Evolutionary conservation across 1,284 basidiomycete genomes (phyloP).

Genomic region (Anthracocystis walkeri): DNA sequence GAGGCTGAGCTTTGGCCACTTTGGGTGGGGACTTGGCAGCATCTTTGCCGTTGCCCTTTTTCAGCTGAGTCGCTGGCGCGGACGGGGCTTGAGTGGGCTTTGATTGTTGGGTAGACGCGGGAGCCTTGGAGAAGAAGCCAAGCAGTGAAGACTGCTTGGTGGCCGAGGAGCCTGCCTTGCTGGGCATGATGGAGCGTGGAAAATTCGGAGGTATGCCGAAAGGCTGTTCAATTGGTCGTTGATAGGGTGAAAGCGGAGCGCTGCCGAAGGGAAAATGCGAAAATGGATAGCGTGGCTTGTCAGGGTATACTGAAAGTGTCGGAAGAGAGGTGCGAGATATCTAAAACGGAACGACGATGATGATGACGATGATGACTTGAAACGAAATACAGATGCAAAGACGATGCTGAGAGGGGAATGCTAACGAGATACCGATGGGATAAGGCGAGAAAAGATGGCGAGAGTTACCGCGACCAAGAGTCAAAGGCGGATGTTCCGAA

Average conservation of each 20-base stretch:
- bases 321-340: too few species aligned
- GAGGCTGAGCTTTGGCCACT: slow-evolving; percentile 17
- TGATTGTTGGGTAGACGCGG: slow-evolving; percentile 18
- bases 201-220: slow-evolving; percentile 14
- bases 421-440: slow-evolving; percentile 2
- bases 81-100: neutral
- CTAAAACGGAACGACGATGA: neutral
- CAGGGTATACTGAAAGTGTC: neutral
- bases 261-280: neutral
- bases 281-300: neutral
- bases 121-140: slow-evolving; percentile 55
- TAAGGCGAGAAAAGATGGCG: neutral
- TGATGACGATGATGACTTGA: neutral
- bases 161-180: slow-evolving; percentile 17
- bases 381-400: neutral
- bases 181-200: slow-evolving; percentile 21
- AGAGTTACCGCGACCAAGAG: neutral
- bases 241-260: neutral
- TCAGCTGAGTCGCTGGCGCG: slow-evolving; percentile 1
- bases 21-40: slow-evolving; percentile 14
- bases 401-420: neutral
- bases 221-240: neutral
- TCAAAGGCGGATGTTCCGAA: slow-evolving; percentile 2
- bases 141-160: slow-evolving; percentile 55
- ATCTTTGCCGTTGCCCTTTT: slow-evolving; percentile 14